Evolutionary conservation across 352 stramenopile species (phyloP).

Genomic region (Sclerospora graminicola): DNA sequence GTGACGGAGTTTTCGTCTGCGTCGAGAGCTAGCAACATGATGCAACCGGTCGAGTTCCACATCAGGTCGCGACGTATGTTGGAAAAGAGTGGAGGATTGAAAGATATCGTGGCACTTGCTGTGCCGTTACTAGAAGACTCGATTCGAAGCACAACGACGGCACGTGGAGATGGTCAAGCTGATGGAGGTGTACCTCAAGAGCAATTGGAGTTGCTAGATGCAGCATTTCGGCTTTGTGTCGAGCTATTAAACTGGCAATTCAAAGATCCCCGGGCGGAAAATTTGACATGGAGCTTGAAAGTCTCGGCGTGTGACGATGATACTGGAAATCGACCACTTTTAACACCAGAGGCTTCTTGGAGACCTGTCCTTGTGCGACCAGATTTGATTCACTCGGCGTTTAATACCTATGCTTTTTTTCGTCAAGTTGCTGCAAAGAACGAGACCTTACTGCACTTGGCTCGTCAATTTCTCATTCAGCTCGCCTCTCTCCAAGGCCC

Average conservation of each 20-base stretch:
- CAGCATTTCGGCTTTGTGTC: constrained; percentile 60
- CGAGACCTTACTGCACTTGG: constrained; percentile 61
- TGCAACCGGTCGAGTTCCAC: constrained; percentile 76
- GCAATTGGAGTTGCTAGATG: constrained; percentile 69
- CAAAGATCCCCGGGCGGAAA: constrained; percentile 36
- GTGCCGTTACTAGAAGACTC: constrained; percentile 62
- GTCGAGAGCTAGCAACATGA: constrained; percentile 69
- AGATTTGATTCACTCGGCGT: constrained; percentile 74
- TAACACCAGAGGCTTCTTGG: constrained; percentile 57
- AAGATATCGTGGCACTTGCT: constrained; percentile 47
- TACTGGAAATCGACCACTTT: constrained; percentile 22
- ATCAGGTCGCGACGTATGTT: constrained; percentile 54
- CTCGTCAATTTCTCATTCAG: constrained; percentile 72
- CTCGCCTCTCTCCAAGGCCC: constrained; percentile 61
- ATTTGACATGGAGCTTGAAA: constrained; percentile 59
- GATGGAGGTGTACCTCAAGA: constrained; percentile 30
- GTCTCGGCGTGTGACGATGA: constrained; percentile 22
- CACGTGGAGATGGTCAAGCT: constrained; percentile 18
- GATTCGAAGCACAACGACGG: constrained; percentile 50
- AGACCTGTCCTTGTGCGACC: constrained; percentile 54
- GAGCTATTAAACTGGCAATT: constrained; percentile 81
- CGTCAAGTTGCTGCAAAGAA: constrained; percentile 57
- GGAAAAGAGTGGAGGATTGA: constrained; percentile 45
- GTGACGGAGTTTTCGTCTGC: constrained; percentile 79
- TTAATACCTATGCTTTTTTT: constrained; percentile 81